Evolutionary conservation across 495 filamentous ascomycete genomes (phyloP).

Genomic region (Hypoxylon intermedium): DNA sequence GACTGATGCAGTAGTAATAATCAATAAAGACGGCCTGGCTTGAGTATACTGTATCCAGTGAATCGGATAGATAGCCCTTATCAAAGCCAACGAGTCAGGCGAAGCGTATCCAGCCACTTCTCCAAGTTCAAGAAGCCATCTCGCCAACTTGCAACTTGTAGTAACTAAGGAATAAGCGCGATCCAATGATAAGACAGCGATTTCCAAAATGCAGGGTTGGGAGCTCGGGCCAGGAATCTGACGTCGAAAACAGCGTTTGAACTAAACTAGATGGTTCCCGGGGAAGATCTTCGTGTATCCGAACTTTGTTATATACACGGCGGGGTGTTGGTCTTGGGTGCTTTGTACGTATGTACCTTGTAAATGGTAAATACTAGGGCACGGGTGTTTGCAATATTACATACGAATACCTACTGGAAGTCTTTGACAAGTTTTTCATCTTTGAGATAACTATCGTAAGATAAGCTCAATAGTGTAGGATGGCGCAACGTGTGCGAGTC

Average conservation of each 20-base stretch:
- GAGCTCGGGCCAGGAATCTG: constrained; percentile 21
- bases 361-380: too few species aligned
- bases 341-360: not conserved
- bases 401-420: too few species aligned
- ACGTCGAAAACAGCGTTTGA: constrained; percentile 24
- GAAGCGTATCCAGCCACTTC: not conserved
- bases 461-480: too few species aligned
- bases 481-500: too few species aligned
- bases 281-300: constrained; percentile 11
- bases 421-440: too few species aligned
- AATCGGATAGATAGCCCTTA: not conserved
- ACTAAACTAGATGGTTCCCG: too few species aligned
- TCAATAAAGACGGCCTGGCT: not conserved
- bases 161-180: not conserved
- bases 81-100: not conserved
- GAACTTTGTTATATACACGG: constrained; percentile 15
- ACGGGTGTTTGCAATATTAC: too few species aligned
- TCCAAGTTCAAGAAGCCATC: not conserved
- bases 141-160: not conserved
- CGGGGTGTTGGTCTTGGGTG: constrained; percentile 14
- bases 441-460: too few species aligned
- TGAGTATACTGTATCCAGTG: too few species aligned
- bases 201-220: constrained; percentile 28
- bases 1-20: not conserved
- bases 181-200: constrained; percentile 29